A percentile compares a stretch with the other conserved stretches of the same genome.
These are phyloP conservation scores for Coprinellus micaceus DNA, from an alignment of 768 basidiomycete genomes.

Conservation along the genomic window DNA sequence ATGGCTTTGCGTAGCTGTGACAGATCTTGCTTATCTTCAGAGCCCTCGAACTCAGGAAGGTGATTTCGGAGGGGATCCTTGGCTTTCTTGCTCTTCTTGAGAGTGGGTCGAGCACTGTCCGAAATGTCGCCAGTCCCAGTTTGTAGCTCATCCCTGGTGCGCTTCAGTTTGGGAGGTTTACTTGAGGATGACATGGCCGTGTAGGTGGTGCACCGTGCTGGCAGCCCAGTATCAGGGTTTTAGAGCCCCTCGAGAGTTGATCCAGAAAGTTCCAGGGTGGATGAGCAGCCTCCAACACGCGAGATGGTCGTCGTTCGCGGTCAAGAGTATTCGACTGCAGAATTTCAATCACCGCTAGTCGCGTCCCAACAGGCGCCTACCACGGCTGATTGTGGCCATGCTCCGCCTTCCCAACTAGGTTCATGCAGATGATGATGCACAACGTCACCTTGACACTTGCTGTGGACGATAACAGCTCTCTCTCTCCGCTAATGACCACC, in stretches of 20 bases:
- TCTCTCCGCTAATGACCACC: neutral
- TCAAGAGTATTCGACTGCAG: too few species aligned
- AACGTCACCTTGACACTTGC: neutral
- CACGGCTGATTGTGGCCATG: neutral
- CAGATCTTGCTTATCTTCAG: neutral
- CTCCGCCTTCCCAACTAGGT: neutral
- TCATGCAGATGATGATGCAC: neutral
- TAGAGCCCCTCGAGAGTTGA: too few species aligned
- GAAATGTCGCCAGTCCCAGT: too few species aligned
- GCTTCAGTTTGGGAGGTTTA: too few species aligned
- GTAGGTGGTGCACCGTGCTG: too few species aligned
- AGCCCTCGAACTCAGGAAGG: neutral
- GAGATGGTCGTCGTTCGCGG: too few species aligned
- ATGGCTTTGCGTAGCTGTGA: neutral
- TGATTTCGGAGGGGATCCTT: neutral
- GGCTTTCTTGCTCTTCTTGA: neutral
- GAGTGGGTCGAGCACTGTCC: neutral
- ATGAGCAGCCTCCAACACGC: too few species aligned
- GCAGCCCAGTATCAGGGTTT: too few species aligned
- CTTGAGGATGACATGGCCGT: too few species aligned
- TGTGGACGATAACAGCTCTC: neutral
- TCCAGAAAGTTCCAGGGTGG: too few species aligned
- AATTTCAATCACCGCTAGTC: too few species aligned
- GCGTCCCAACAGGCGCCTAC: neutral
- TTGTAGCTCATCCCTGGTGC: neutral